Percentiles rank a stretch among this genome's conserved stretches.
Conservation (phyloP, 768 basidiomycete genomes). For the Russula compacta region DNA sequence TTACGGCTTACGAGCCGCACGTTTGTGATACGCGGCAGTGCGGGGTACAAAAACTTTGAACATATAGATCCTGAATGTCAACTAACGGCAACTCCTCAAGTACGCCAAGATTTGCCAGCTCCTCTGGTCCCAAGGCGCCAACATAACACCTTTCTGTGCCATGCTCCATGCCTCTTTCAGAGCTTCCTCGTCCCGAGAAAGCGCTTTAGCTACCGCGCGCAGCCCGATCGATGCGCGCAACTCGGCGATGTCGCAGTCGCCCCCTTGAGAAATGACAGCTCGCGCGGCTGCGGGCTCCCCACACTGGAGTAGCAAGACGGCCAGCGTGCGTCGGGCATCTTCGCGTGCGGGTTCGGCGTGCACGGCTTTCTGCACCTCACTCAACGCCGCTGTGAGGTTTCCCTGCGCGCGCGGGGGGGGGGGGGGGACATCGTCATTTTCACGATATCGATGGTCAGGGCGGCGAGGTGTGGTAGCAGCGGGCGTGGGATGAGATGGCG, state of each 20-base stretch:
- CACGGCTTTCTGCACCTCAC: conserved; percentile 47
- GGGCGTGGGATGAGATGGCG: background rate
- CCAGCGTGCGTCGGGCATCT: conserved; percentile 45
- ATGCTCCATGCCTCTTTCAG: conserved; percentile 30
- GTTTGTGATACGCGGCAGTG: background rate
- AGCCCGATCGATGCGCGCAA: conserved; percentile 39
- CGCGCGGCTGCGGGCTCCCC: conserved; percentile 35
- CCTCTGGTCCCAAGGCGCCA: conserved; percentile 42
- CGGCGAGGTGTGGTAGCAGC: background rate
- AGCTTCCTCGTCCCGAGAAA: conserved; percentile 10
- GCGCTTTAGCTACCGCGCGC: conserved; percentile 37
- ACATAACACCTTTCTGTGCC: conserved; percentile 56
- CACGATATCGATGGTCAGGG: background rate
- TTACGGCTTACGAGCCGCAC: background rate
- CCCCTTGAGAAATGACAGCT: conserved; percentile 34
- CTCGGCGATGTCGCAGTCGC: conserved; percentile 29
- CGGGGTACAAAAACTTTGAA: background rate
- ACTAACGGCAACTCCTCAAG: conserved; percentile 25
- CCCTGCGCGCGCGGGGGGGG: too few relatives aligned
- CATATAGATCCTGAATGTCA: background rate
- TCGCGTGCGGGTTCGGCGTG: conserved; percentile 44
- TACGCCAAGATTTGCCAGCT: conserved; percentile 58
- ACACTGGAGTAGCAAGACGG: conserved; percentile 43
- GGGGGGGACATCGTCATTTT: background rate
- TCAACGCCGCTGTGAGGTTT: conserved; percentile 24